Percentiles rank a stretch among this genome's conserved stretches.
phyloP scores from a whole-genome alignment of 139 green algal species.

The Helicosporidium sp. region DNA sequence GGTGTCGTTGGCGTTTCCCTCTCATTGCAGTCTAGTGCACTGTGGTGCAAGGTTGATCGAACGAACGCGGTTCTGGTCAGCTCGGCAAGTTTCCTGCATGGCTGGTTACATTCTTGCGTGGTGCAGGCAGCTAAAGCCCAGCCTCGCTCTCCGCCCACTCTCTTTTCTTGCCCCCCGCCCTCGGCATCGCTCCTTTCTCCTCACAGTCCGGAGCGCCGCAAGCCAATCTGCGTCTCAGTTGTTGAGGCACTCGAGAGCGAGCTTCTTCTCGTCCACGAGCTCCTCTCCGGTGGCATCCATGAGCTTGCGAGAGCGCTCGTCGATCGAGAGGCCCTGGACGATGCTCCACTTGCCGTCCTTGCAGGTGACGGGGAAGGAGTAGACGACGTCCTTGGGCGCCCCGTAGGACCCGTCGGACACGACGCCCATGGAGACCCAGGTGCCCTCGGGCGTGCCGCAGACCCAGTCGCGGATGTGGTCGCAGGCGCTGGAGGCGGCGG shows the following conservation, averaged over 20 bases:
- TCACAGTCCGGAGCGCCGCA: too few relatives aligned
- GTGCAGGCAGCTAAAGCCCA: too few relatives aligned
- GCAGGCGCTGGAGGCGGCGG: constrained; percentile 64
- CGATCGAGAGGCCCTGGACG: constrained; percentile 62
- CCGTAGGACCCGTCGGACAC: constrained; percentile 62
- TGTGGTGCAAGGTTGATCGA: too few relatives aligned
- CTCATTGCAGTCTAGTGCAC: too few relatives aligned
- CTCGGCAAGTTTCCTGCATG: too few relatives aligned
- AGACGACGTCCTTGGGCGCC: constrained; percentile 53
- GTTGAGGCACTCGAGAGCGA: constrained; percentile 44
- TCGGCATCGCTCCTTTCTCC: too few relatives aligned
- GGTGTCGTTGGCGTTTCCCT: too few relatives aligned
- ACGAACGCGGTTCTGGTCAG: too few relatives aligned
- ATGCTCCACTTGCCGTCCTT: constrained; percentile 71
- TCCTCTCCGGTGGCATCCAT: constrained; percentile 68
- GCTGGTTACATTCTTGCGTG: too few relatives aligned
- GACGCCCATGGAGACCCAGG: constrained; percentile 77
- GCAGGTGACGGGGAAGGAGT: constrained; percentile 74
- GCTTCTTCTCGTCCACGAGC: constrained; percentile 55
- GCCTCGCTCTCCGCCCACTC: too few relatives aligned
- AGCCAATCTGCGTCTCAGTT: too few relatives aligned
- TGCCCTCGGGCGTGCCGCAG: constrained; percentile 45
- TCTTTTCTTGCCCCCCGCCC: too few relatives aligned
- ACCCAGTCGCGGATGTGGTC: constrained; percentile 86
- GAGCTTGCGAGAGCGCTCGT: constrained; percentile 35